phyloP scores from a whole-genome alignment of 352 stramenopile genomes.

The Pythium grandisporangium region DNA sequence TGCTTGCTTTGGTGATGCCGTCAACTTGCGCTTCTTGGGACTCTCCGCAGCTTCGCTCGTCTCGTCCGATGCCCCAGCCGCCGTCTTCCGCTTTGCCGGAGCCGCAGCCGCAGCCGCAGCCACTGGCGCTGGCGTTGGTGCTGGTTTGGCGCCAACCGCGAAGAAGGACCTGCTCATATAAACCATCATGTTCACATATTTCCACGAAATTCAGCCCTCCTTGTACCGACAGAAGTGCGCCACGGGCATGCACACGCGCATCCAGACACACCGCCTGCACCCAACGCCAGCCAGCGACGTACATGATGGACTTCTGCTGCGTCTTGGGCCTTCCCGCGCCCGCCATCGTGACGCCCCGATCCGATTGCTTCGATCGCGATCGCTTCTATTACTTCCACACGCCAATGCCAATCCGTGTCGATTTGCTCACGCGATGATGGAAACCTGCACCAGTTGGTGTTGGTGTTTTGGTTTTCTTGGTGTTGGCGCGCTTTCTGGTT shows the following conservation, averaged over 20 bases:
- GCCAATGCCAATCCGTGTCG: too few relatives aligned
- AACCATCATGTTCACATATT: too few relatives aligned
- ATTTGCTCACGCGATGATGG: too few relatives aligned
- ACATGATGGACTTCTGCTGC: slow-evolving; percentile 66
- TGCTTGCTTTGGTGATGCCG: not conserved
- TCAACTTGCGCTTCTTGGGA: slow-evolving; percentile 12
- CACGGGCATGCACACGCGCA: too few relatives aligned
- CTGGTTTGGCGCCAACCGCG: slow-evolving; percentile 11
- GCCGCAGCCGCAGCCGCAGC: too few relatives aligned
- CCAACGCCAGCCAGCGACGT: slow-evolving; percentile 10
- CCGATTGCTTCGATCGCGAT: not conserved
- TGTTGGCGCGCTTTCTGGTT: slow-evolving; percentile 5
- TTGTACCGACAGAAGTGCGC: too few relatives aligned
- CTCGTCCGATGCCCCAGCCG: too few relatives aligned
- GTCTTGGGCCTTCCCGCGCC: slow-evolving; percentile 9
- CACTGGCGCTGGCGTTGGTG: too few relatives aligned
- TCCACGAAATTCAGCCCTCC: too few relatives aligned
- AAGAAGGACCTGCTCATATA: slow-evolving; percentile 50
- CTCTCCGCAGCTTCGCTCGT: slow-evolving; percentile 1
- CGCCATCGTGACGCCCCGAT: slow-evolving; percentile 1
- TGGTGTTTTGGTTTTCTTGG: slow-evolving; percentile 1
- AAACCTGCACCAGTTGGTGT: too few relatives aligned
- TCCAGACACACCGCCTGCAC: too few relatives aligned
- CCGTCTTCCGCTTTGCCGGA: slow-evolving; percentile 23
- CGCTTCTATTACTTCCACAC: too few relatives aligned